Conservation (phyloP, 83 land plant species). For the Isoetes engelmannii region DNA sequence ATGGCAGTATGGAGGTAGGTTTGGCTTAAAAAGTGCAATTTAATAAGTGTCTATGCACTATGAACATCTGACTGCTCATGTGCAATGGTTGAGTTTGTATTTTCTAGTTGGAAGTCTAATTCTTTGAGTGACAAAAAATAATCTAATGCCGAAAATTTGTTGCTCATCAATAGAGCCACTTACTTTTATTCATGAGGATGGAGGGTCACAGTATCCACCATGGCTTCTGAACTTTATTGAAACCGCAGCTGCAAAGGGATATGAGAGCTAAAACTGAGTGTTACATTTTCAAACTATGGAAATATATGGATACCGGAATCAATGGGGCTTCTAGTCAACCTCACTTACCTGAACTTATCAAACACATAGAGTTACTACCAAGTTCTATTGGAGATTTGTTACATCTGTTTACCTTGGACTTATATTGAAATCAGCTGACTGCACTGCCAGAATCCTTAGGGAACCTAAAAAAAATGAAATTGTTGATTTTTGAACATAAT, state of each 20-base stretch:
- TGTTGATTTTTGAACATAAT: slow-evolving; percentile 51
- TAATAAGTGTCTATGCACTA: not conserved
- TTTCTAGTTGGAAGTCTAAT: not conserved
- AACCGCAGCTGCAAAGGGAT: not conserved
- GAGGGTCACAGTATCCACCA: not conserved
- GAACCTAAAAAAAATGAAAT: slow-evolving; percentile 41
- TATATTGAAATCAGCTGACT: slow-evolving; percentile 44
- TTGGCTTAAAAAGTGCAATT: not conserved
- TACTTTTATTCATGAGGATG: not conserved
- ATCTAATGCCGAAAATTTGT: not conserved
- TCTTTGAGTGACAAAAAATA: not conserved
- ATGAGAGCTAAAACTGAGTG: slow-evolving; percentile 36
- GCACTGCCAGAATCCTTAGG: slow-evolving; percentile 65
- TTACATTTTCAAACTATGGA: slow-evolving; percentile 25
- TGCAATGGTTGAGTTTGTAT: not conserved
- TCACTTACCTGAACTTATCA: slow-evolving; percentile 46
- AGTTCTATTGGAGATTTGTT: slow-evolving; percentile 45
- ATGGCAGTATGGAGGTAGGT: not conserved
- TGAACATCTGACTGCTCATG: not conserved
- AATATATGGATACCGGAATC: slow-evolving; percentile 54
- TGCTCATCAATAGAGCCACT: not conserved
- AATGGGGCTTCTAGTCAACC: slow-evolving; percentile 43
- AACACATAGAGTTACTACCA: slow-evolving; percentile 47
- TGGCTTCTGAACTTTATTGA: not conserved
- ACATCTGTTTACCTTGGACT: slow-evolving; percentile 43